Percentiles rank a stretch among this genome's conserved stretches.
These are phyloP conservation scores for Talaromyces sp. DNA, from an alignment of 2,329 filamentous ascomycete species.

Conservation along the genomic window DNA sequence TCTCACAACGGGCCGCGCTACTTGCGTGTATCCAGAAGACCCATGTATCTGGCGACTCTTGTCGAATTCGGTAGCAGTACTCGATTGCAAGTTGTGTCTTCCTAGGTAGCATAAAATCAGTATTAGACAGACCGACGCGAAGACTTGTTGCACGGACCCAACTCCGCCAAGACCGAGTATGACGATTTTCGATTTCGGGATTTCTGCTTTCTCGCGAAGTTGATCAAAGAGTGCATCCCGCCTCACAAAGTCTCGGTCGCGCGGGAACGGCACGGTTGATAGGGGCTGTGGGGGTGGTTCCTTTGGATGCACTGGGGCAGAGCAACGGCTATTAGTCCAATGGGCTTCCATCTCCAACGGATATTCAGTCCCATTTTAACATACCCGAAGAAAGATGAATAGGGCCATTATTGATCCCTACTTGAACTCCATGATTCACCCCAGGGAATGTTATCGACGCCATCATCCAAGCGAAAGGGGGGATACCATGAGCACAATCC, in stretches of 20 bases:
- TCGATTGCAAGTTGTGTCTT: constrained; percentile 1
- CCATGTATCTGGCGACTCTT: not conserved
- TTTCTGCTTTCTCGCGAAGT: not conserved
- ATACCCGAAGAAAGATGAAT: too few relatives aligned
- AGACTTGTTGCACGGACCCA: not conserved
- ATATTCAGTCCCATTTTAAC: too few relatives aligned
- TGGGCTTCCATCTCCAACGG: too few relatives aligned
- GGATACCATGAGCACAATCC: too few relatives aligned
- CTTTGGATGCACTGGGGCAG: not conserved
- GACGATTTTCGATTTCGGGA: not conserved
- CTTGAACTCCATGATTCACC: not conserved
- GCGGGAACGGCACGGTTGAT: not conserved
- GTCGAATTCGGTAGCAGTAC: not conserved
- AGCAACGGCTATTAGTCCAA: too few relatives aligned
- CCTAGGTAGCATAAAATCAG: not conserved
- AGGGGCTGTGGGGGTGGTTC: not conserved
- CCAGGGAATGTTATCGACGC: too few relatives aligned
- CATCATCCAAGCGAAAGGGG: too few relatives aligned
- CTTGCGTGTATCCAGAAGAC: constrained; percentile 1
- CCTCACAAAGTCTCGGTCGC: not conserved
- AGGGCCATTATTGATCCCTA: not conserved
- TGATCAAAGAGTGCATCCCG: not conserved
- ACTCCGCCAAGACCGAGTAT: not conserved
- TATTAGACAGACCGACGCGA: not conserved
- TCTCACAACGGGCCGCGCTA: not conserved